Base-by-base conservation (phyloP, 192 early-diverging fungal genomes). In the Coemansia sp. region DNA sequence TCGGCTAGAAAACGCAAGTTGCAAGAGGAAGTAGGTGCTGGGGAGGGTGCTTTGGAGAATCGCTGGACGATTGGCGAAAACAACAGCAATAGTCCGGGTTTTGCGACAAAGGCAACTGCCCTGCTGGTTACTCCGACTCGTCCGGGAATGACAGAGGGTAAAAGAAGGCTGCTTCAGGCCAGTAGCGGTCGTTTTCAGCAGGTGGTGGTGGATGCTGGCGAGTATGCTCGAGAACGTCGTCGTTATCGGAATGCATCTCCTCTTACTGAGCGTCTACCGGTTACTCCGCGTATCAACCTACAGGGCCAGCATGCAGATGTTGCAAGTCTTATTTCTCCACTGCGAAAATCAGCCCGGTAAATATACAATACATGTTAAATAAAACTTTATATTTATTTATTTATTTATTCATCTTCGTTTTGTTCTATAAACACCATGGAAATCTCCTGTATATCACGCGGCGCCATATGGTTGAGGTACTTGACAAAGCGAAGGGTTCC, bases 401-500 rank as follows among this genome's bases (percentile, higher is more conserved):
- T 55, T 43, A 36, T 20, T 11, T 41, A 11, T 5, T 41, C 39
- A 1, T 41, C 9, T 41, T 41, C 39, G 39, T 11, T 41, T 11
- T 41, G 39, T n/a, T 71, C 73, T 9, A 65, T 64, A 72, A 75
- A 76, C 3, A 76, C 71, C 79, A 86, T 81, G 11, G 81, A 61
- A 43, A 86, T 73, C 2, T 86, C 85, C 15, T 71, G 72, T 20
- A 79, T 78, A 8, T 72, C 20, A 4, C 62, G 64, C 12, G 70
- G 63, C 15, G 83, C 84, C 51, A 73, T 72, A 20, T 72, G 79
- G 66, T 81, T 87, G 41, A 90, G 36, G 66, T 81, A 87, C 43
- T 87, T 86, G 20, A 90, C 82, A 76, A 90, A 90, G 8, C 85
- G 69, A 38, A 86, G 37, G 0, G 86, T 88, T 1, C 87, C 86